phyloP scores from a whole-genome alignment of 2,329 filamentous ascomycete species.

The Penicillium brasilianum region DNA sequence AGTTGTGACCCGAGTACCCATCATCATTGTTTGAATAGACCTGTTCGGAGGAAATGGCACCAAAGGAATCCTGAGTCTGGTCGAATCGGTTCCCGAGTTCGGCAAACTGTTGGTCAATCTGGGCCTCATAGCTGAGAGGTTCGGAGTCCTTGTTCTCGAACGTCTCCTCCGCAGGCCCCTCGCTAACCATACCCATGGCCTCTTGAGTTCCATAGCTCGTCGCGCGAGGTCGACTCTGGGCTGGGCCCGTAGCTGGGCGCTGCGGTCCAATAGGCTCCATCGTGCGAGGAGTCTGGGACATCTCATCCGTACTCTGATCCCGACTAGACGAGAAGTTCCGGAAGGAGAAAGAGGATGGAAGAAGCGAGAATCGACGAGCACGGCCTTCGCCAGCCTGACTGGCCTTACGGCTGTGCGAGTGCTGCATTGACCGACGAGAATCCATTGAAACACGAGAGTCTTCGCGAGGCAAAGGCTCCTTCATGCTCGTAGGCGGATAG shows the following conservation, averaged over 20 bases:
- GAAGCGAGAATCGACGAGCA: conserved; percentile 72
- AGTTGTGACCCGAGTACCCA: conserved; percentile 37
- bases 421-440: conserved; percentile 73
- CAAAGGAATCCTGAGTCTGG: conserved; percentile 37
- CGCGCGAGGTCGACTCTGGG: conserved; percentile 32
- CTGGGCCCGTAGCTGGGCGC: conserved; percentile 45
- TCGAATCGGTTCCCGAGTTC: conserved; percentile 44
- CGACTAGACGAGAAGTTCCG: conserved; percentile 66
- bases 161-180: conserved; percentile 37
- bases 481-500: conserved; percentile 93
- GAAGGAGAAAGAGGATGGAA: conserved; percentile 68
- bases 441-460: conserved; percentile 71
- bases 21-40: conserved; percentile 42
- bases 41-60: conserved; percentile 37
- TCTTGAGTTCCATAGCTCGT: conserved; percentile 43
- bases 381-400: conserved; percentile 69
- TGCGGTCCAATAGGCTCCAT: conserved; percentile 34
- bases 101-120: conserved; percentile 50
- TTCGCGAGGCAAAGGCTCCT: conserved; percentile 67
- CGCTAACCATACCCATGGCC: conserved; percentile 35
- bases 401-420: conserved; percentile 71
- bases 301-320: conserved; percentile 53
- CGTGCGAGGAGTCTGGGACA: conserved; percentile 45
- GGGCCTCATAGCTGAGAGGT: conserved; percentile 43
- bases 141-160: conserved; percentile 32